Percentiles rank a stretch among this genome's conserved stretches.
These are phyloP conservation scores for Blastobotrys buckinghamii DNA, from an alignment of 1,139 yeast species.

Conservation along the genomic window DNA sequence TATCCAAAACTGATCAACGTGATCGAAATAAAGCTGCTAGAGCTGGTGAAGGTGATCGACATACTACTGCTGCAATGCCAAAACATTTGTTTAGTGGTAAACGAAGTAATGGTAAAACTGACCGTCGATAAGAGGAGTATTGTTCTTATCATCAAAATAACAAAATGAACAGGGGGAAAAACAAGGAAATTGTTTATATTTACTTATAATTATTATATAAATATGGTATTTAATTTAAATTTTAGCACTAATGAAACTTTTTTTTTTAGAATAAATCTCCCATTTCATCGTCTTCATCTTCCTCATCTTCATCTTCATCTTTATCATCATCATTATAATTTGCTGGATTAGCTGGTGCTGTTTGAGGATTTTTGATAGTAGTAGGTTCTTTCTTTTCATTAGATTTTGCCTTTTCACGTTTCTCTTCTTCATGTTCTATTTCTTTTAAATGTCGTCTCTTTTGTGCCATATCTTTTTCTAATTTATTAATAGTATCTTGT, in stretches of 20 bases:
- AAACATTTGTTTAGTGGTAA: constrained; percentile 95
- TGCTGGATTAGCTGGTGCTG: constrained; percentile 5
- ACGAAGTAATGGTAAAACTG: constrained; percentile 84
- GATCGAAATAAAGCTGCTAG: constrained; percentile 90
- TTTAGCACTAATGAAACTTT: too few species aligned
- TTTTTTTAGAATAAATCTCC: neutral
- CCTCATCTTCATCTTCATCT: constrained; percentile 13
- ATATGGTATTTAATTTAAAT: neutral
- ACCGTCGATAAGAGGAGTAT: constrained; percentile 40
- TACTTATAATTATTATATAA: neutral
- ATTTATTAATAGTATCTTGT: constrained; percentile 69
- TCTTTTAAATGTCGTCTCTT: constrained; percentile 56
- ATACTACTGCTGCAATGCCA: constrained; percentile 75
- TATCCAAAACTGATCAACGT: constrained; percentile 85
- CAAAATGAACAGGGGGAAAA: neutral
- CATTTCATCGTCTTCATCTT: constrained; percentile 17
- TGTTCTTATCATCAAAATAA: neutral
- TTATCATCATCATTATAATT: constrained; percentile 7
- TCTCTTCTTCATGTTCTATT: constrained; percentile 15
- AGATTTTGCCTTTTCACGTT: constrained; percentile 1
- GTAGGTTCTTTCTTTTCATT: neutral
- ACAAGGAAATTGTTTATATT: neutral
- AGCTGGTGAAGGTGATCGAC: constrained; percentile 96
- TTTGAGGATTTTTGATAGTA: neutral
- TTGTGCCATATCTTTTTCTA: constrained; percentile 76